Evolutionary conservation across 1,284 basidiomycete species (phyloP), one percentile per base, ranked within the genome.

Genomic region (Puccinia polysora): DNA sequence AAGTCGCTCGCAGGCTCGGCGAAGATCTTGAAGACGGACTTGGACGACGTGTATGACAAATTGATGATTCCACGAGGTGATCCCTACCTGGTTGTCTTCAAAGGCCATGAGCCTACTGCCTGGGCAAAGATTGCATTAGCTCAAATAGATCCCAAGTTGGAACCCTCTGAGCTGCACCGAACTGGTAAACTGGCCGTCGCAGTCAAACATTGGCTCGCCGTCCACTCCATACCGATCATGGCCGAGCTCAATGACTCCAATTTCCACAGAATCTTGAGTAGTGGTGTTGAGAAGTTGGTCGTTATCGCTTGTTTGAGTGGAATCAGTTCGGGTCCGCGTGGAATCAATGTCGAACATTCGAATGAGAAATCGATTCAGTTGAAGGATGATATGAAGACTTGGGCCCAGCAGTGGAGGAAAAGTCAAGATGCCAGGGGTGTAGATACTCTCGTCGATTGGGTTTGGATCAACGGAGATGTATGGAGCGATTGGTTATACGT

Each of bases 401-500:
- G 68, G 68, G 68, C 68, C 2, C n/a, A 20, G 25, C 68, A 71
- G 43, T 71, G 68, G 68, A 45, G 50, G 15, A 62, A 52, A 18
- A 71, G 68, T 38, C 68, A 71, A 36, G 25, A 53, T 3, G 68
- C 68, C 32, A 14, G 68, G 20, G 34, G n/a, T 15, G 68, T 52
- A 0, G 18, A 53, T 15, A 25, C 62, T 14, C 28, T 47, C 5
- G 59, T 71, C 7, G 68, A 71, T 36, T 71, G 68, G 68, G 68
- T 63, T n/a, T 71, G 58, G 68, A 25, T 53, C 5, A 36, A 71
- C 34, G 34, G 32, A 1, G 43, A 69, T 30, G 45, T 38, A n/a
- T 63, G 59, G 56, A 20, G 47, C 25, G 49, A 62, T 52, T 71
- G 68, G 68, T 47, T 71, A n/a, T 52, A 63, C 18, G 68, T 71